A percentile compares a stretch with the other conserved stretches of the same genome.
These are phyloP conservation scores for Phallus indusiatus DNA, from an alignment of 768 basidiomycete genomes.

Conservation along the genomic window DNA sequence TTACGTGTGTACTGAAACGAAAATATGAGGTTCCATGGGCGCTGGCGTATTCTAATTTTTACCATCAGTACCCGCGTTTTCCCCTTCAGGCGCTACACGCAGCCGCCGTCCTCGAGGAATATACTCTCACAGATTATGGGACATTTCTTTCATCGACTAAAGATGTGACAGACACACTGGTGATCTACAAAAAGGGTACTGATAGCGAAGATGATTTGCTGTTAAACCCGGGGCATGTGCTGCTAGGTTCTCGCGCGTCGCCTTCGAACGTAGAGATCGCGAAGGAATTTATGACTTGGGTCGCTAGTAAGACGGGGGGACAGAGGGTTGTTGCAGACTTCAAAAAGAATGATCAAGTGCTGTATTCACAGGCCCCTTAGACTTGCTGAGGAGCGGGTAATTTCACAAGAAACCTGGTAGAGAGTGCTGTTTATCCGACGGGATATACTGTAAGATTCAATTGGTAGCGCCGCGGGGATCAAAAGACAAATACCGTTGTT, in stretches of 20 bases:
- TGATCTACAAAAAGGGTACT: constrained; percentile 32
- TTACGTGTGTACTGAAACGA: neutral
- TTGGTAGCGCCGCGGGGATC: no score
- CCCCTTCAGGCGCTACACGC: constrained; percentile 40
- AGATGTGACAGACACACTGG: constrained; percentile 23
- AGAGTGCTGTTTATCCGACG: no score
- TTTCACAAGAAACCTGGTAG: no score
- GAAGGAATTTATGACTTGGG: constrained; percentile 36
- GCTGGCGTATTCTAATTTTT: constrained; percentile 43
- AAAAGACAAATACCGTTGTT: no score
- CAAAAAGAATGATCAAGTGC: constrained; percentile 22
- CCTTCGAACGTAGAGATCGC: constrained; percentile 22
- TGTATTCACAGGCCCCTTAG: constrained; percentile 28
- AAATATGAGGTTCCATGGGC: constrained; percentile 43
- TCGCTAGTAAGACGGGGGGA: constrained; percentile 30
- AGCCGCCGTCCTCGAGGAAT: constrained; percentile 38
- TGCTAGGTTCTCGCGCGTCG: constrained; percentile 25
- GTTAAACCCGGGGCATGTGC: constrained; percentile 40
- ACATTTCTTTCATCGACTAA: constrained; percentile 35
- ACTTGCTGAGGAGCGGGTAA: neutral
- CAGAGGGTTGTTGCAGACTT: constrained; percentile 34
- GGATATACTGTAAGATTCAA: no score
- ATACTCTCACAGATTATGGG: constrained; percentile 45
- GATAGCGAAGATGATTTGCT: constrained; percentile 31
- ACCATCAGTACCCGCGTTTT: constrained; percentile 48